These are phyloP conservation scores for Chaetomium globosum DNA, from an alignment of 2,329 filamentous ascomycete genomes.

Conservation along the genomic window DNA sequence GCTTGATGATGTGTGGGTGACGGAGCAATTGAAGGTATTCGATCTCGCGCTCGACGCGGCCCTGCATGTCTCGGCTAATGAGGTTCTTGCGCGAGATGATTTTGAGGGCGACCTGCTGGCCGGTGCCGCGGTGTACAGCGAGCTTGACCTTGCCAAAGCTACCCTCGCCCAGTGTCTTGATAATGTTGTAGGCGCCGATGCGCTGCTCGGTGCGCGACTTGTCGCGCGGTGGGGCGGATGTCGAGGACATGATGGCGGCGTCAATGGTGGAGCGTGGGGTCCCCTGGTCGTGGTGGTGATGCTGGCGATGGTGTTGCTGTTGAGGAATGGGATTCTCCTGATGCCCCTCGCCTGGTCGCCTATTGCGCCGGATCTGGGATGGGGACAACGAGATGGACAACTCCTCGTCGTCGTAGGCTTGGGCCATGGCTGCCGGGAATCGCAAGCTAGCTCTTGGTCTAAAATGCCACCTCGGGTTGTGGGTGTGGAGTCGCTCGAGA, in stretches of 20 bases:
- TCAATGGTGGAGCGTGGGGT: slow-evolving; percentile 34
- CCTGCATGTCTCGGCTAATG: slow-evolving; percentile 96
- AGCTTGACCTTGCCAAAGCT: slow-evolving; percentile 99
- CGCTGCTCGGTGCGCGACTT: slow-evolving; percentile 73
- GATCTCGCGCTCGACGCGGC: slow-evolving; percentile 95
- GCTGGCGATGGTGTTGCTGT: slow-evolving; percentile 8
- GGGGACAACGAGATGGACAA: slow-evolving; percentile 75
- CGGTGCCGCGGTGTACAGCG: slow-evolving; percentile 86
- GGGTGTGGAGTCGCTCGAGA: slow-evolving; percentile 22
- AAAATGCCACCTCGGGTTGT: slow-evolving; percentile 15
- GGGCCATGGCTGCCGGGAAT: slow-evolving; percentile 29
- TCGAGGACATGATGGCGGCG: slow-evolving; percentile 44
- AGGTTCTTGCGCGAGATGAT: slow-evolving; percentile 96
- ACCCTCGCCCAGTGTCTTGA: slow-evolving; percentile 90
- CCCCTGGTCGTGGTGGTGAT: slow-evolving; percentile 12
- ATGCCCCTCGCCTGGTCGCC: slow-evolving; percentile 36
- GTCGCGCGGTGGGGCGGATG: slow-evolving; percentile 42
- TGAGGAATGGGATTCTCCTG: neutral
- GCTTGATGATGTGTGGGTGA: slow-evolving; percentile 98
- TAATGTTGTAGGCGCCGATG: slow-evolving; percentile 87
- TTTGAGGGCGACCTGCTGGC: slow-evolving; percentile 95
- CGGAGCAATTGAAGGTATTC: slow-evolving; percentile 94
- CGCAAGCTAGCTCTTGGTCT: slow-evolving; percentile 20
- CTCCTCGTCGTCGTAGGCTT: slow-evolving; percentile 69
- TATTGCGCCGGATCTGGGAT: slow-evolving; percentile 62